Evolutionary conservation across 768 basidiomycete species (phyloP).

Genomic region (Hygrocybe punicea): DNA sequence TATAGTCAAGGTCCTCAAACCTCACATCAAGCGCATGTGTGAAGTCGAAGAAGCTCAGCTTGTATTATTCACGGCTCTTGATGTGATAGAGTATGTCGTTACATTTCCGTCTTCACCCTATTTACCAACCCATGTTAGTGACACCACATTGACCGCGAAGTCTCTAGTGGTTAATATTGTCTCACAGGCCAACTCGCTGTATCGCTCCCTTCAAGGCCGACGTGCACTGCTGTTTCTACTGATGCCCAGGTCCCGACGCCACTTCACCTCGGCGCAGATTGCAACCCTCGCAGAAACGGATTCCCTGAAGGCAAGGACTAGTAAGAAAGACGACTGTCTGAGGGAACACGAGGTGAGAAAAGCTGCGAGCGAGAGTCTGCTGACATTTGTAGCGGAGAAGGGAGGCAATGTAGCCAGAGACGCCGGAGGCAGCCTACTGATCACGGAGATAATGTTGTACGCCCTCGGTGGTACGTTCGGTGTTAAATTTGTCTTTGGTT

Average conservation of each 20-base stretch:
- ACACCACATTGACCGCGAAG: constrained; percentile 87
- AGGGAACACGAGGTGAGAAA: constrained; percentile 69
- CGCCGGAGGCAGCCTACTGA: constrained; percentile 73
- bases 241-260: constrained; percentile 74
- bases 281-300: constrained; percentile 72
- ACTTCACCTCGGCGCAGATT: constrained; percentile 85
- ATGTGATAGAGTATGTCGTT: constrained; percentile 75
- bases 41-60: constrained; percentile 86
- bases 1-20: constrained; percentile 84
- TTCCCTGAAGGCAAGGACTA: constrained; percentile 60
- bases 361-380: constrained; percentile 68
- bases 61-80: constrained; percentile 85
- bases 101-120: neutral
- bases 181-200: constrained; percentile 53
- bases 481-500: neutral
- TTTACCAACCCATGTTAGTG: constrained; percentile 43
- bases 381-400: constrained; percentile 65
- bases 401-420: constrained; percentile 65
- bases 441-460: constrained; percentile 79
- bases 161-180: constrained; percentile 71
- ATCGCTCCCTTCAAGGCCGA: constrained; percentile 67
- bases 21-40: constrained; percentile 85
- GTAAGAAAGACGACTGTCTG: constrained; percentile 70
- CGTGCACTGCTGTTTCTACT: constrained; percentile 80
- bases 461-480: constrained; percentile 69